These are phyloP conservation scores for Lichtheimia ramosa DNA, from an alignment of 371 early-diverging fungal genomes.

Conservation along the genomic window DNA sequence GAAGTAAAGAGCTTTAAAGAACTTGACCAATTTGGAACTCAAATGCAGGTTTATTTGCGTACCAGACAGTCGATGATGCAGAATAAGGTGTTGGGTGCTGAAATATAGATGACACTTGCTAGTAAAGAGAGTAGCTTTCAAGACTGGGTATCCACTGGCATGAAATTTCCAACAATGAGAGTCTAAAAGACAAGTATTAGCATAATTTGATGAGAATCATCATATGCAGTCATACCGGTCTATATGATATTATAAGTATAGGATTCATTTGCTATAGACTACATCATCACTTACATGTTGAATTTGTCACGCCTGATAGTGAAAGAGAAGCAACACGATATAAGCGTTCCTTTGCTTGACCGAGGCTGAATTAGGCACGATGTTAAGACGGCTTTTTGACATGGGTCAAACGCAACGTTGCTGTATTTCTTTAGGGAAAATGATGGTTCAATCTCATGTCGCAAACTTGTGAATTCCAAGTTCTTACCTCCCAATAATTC, in stretches of 20 bases:
- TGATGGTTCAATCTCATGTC: background rate
- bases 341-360: slow-evolving; percentile 43
- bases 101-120: no score
- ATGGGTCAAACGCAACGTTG: slow-evolving; percentile 92
- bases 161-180: slow-evolving; percentile 79
- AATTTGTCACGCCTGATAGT: slow-evolving; percentile 92
- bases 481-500: slow-evolving; percentile 76
- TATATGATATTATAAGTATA: background rate
- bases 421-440: slow-evolving; percentile 79
- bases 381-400: slow-evolving; percentile 93
- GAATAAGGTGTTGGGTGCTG: no score
- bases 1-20: no score
- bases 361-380: slow-evolving; percentile 72
- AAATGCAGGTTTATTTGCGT: no score
- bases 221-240: slow-evolving; percentile 20
- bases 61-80: no score
- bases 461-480: background rate
- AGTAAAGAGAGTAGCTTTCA: no score
- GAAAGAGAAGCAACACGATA: slow-evolving; percentile 90
- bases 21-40: no score
- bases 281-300: slow-evolving; percentile 52
- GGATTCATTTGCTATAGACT: background rate
- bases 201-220: background rate
- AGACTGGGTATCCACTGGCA: slow-evolving; percentile 49
- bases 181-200: slow-evolving; percentile 25